These are phyloP conservation scores for Phytophthora tubulina DNA, from an alignment of 352 stramenopile genomes.

Conservation along the genomic window DNA sequence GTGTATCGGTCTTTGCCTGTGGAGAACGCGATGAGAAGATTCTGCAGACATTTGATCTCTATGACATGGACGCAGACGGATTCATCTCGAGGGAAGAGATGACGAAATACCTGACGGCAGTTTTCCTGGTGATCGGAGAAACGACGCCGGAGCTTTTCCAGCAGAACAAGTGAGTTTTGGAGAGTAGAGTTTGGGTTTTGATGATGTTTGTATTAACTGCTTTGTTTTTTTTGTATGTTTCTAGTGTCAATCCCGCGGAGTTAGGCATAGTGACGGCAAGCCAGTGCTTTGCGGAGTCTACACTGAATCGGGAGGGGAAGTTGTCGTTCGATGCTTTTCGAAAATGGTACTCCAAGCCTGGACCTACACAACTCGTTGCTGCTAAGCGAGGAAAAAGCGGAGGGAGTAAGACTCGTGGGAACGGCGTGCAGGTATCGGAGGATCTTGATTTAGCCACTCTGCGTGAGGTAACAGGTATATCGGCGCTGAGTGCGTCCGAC, in stretches of 20 bases:
- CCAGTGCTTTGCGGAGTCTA: slow-evolving; percentile 82
- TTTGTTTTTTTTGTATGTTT: neutral
- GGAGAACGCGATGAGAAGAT: slow-evolving; percentile 90
- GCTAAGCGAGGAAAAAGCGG: slow-evolving; percentile 14
- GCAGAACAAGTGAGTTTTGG: slow-evolving; percentile 63
- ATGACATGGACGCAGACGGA: slow-evolving; percentile 85
- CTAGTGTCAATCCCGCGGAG: slow-evolving; percentile 69
- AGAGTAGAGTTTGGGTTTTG: neutral
- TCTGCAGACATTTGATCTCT: slow-evolving; percentile 86
- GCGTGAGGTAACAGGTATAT: slow-evolving; percentile 65
- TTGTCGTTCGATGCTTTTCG: slow-evolving; percentile 82
- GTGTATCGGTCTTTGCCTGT: slow-evolving; percentile 83
- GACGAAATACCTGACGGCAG: slow-evolving; percentile 86
- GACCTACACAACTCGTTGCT: slow-evolving; percentile 53
- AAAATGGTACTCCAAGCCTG: slow-evolving; percentile 81
- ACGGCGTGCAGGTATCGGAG: slow-evolving; percentile 25
- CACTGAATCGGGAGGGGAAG: slow-evolving; percentile 68
- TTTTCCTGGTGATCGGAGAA: slow-evolving; percentile 85
- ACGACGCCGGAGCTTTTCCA: slow-evolving; percentile 77
- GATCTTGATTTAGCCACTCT: slow-evolving; percentile 43
- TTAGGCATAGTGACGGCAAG: slow-evolving; percentile 73
- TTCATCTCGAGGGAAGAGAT: slow-evolving; percentile 89
- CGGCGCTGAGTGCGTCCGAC: slow-evolving; percentile 59
- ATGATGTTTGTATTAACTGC: slow-evolving; percentile 3
- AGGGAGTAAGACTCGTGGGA: slow-evolving; percentile 8